Evolutionary conservation across 129 eudicot genomes (phyloP).

Genomic region (Pulicaria dysenterica): DNA sequence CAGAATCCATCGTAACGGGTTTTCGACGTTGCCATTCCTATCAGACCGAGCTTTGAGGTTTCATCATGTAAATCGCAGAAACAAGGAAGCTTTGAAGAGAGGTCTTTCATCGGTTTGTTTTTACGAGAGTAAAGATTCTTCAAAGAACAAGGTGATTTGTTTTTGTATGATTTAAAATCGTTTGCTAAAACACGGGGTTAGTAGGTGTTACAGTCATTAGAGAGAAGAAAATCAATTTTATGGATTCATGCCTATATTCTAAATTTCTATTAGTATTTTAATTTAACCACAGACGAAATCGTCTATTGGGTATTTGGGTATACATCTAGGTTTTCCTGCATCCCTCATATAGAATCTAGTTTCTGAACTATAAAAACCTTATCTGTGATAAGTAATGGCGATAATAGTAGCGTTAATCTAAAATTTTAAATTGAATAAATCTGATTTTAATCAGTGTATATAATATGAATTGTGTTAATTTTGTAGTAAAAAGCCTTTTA

Average conservation of each 20-base stretch:
- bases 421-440: neutral
- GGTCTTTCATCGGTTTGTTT: slow-evolving; percentile 37
- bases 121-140: slow-evolving; percentile 28
- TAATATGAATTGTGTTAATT: neutral
- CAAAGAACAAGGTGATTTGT: slow-evolving; percentile 32
- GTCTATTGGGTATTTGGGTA: neutral
- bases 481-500: neutral
- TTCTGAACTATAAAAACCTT: neutral
- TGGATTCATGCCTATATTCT: slow-evolving; percentile 1
- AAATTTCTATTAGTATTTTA: neutral
- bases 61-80: slow-evolving; percentile 7
- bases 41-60: slow-evolving; percentile 23
- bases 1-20: neutral
- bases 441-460: neutral
- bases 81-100: slow-evolving; percentile 30
- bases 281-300: neutral
- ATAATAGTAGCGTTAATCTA: neutral
- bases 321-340: neutral
- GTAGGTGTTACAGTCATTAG: neutral
- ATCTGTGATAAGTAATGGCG: neutral
- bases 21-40: slow-evolving; percentile 21
- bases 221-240: neutral
- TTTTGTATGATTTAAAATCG: neutral
- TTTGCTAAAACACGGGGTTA: neutral
- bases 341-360: neutral